phyloP scores from a whole-genome alignment of 179 eudicot genomes.

The Silene vulgaris region DNA sequence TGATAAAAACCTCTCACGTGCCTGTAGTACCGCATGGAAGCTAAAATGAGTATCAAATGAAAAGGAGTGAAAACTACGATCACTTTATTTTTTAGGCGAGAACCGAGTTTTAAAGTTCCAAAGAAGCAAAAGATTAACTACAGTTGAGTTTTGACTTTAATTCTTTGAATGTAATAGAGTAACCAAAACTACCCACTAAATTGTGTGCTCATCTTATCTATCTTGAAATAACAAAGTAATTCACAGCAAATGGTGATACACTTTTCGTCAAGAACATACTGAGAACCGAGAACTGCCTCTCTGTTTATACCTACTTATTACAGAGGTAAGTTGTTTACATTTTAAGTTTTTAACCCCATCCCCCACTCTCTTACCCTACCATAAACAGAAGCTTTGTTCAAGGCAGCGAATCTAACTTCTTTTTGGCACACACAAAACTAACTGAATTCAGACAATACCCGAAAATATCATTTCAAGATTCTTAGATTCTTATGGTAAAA shows the following conservation, averaged over 20 bases:
- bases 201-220: not conserved
- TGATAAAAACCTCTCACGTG: slow-evolving; percentile 73
- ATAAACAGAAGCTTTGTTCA: not conserved
- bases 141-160: not conserved
- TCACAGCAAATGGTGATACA: not conserved
- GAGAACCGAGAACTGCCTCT: no score
- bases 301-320: no score
- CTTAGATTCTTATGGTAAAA: not conserved
- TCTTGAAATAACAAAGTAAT: not conserved
- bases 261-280: no score
- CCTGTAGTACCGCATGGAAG: slow-evolving; percentile 37
- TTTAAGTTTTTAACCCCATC: no score
- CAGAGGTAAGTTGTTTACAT: no score
- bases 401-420: not conserved
- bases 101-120: not conserved
- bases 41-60: slow-evolving; percentile 1
- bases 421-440: not conserved
- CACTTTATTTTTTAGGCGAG: not conserved
- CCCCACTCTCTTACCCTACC: not conserved
- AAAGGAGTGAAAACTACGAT: no score
- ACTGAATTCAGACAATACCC: not conserved
- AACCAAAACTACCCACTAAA: not conserved
- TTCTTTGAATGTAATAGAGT: not conserved
- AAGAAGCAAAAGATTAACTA: not conserved
- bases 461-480: not conserved